Evolutionary conservation across 1,139 yeast species (phyloP).

Genomic region (Candida sp.): DNA sequence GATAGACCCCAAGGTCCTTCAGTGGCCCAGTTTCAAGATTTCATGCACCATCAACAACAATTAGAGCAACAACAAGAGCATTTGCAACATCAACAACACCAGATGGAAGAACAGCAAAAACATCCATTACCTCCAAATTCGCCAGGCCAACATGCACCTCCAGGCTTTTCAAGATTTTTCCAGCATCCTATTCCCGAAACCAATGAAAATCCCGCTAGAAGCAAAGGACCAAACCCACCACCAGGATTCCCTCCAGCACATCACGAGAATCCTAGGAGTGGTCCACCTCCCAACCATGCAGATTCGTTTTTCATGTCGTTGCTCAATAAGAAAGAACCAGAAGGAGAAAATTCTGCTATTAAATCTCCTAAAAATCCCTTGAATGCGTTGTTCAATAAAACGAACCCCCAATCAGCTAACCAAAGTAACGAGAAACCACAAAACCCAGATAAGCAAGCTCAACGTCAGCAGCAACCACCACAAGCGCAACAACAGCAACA

Average conservation of each 20-base stretch:
- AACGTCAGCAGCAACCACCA: conserved; percentile 4
- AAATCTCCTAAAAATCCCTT: conserved; percentile 8
- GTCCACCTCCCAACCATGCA: conserved; percentile 17
- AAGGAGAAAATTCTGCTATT: conserved; percentile 7
- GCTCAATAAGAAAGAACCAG: conserved; percentile 32
- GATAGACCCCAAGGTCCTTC: conserved; percentile 2
- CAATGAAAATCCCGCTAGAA: conserved; percentile 7
- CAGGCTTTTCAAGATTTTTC: conserved; percentile 13
- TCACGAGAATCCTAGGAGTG: conserved; percentile 7
- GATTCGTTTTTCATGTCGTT: conserved; percentile 56
- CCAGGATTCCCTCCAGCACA: conserved; percentile 6
- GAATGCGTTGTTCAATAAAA: conserved; percentile 4
- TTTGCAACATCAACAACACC: background rate
- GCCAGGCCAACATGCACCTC: conserved; percentile 9
- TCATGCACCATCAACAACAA: background rate
- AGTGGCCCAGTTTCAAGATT: background rate
- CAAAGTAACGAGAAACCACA: conserved; percentile 4
- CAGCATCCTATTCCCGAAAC: conserved; percentile 3
- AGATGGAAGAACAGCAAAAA: conserved; percentile 1
- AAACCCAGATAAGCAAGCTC: background rate
- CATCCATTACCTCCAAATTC: conserved; percentile 1
- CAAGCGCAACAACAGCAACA: conserved; percentile 9
- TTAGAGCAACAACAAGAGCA: background rate
- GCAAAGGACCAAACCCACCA: conserved; percentile 4
- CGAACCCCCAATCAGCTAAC: conserved; percentile 4